Base-by-base conservation (phyloP, 768 basidiomycete species). In the Auricularia sp. region DNA sequence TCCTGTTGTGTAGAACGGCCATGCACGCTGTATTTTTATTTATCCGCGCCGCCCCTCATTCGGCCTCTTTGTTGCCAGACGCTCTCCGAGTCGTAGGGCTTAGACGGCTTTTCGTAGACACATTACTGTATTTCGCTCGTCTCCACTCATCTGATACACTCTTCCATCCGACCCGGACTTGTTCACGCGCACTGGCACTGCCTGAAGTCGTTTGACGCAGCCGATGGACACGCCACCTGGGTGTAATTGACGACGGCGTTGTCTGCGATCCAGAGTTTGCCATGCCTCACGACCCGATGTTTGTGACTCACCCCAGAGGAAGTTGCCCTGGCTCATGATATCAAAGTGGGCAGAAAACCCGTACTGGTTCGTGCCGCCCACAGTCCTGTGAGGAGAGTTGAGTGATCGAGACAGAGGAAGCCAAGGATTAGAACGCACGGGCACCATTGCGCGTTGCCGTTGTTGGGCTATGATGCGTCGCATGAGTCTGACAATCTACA, bases 381-480 rank as follows among this genome's bases (percentile, higher is more conserved):
- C 36, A 18, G 47, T 51, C 47, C 47, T 51, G 21, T 5, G 6
- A 51, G 6, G 14, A 8, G 6, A 18, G 47, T 18, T 51, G 11
- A 51, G 47, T 21, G 18, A 18, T 51, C 39, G 12, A 8, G 39
- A 18, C 8, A 51, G 1, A 16, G 6, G 8, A 10, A 1, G 1
- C 47, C 7, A 18, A 12, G 18, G 47, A 51, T 5, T 12, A 21
- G 14, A 10, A 51, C 47, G 36, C 35, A 36, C 35, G 61, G 61
- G 39, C 61, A 62, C 61, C 61, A 62, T 23, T 62, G 61, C 43
- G 36, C 36, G 23, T 62, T 62, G 16, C 61, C 61, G 42, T 62
- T 62, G 36, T 62, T 42, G 8, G 61, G 61, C 34, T 42, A 23
- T 11, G 35, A 43, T 8, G 12, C 12, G 59, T 29, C 12, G 21